These are phyloP conservation scores for Didymosphaeria variabile DNA, from an alignment of 2,329 filamentous ascomycete genomes.

Conservation along the genomic window DNA sequence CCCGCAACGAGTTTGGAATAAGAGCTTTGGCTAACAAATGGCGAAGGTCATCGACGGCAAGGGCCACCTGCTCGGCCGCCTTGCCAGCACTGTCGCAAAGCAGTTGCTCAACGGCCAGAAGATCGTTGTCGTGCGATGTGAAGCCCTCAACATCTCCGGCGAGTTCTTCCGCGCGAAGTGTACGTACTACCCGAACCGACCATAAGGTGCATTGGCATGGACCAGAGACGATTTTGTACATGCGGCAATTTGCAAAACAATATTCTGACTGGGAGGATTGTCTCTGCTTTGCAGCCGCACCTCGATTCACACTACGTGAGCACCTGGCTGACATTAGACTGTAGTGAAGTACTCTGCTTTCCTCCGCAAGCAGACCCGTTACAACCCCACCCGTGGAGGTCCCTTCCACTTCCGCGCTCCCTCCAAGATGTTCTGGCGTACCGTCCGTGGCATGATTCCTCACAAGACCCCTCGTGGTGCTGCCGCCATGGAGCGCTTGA, in stretches of 20 bases:
- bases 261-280: slow-evolving; percentile 9
- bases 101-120: slow-evolving; percentile 99
- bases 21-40: slow-evolving; percentile 40
- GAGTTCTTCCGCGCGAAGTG: slow-evolving; percentile 99
- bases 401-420: slow-evolving; percentile 99
- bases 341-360: slow-evolving; percentile 99
- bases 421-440: slow-evolving; percentile 99
- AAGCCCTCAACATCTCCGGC: slow-evolving; percentile 99
- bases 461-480: slow-evolving; percentile 99
- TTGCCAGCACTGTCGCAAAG: slow-evolving; percentile 98
- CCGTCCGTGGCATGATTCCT: slow-evolving; percentile 99
- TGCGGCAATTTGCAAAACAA: slow-evolving; percentile 9
- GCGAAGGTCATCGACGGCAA: slow-evolving; percentile 93
- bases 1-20: slow-evolving; percentile 13
- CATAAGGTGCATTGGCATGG: slow-evolving; percentile 24
- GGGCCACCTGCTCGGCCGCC: slow-evolving; percentile 98
- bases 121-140: slow-evolving; percentile 98
- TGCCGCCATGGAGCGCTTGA: slow-evolving; percentile 96
- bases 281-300: slow-evolving; percentile 21
- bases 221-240: slow-evolving; percentile 25
- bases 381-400: slow-evolving; percentile 99
- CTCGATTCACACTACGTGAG: slow-evolving; percentile 11
- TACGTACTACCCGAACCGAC: slow-evolving; percentile 69
- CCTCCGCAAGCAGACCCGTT: slow-evolving; percentile 99
- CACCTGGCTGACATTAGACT: slow-evolving; percentile 45